These are phyloP conservation scores for Phenoliferia sp. DNA, from an alignment of 1,284 basidiomycete species.

Conservation along the genomic window DNA sequence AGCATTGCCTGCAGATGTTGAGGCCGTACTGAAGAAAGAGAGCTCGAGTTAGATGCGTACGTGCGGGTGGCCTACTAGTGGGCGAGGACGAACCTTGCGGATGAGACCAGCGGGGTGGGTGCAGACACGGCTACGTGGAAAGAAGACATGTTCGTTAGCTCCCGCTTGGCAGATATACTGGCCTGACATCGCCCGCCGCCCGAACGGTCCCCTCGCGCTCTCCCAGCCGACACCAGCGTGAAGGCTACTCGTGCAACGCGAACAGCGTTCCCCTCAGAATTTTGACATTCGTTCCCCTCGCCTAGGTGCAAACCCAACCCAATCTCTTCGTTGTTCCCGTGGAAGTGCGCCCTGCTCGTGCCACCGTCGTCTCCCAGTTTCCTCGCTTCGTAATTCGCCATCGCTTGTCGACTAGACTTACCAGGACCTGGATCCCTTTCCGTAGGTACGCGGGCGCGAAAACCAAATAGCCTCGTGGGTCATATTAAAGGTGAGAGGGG, in stretches of 20 bases:
- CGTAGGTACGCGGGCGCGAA: conserved; percentile 87
- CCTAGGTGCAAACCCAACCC: background rate
- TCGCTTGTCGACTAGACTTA: conserved; percentile 44
- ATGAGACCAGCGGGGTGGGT: conserved; percentile 95
- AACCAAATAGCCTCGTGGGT: conserved; percentile 90
- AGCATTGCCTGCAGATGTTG: conserved; percentile 93
- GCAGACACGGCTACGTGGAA: conserved; percentile 70
- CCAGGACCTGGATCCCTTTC: conserved; percentile 94
- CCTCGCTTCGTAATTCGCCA: too few species aligned
- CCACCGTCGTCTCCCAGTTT: background rate
- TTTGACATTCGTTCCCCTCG: background rate
- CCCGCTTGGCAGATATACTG: too few species aligned
- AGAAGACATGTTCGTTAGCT: background rate
- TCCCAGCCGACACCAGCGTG: too few species aligned
- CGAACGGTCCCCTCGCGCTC: too few species aligned
- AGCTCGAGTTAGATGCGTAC: background rate
- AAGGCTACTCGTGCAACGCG: too few species aligned
- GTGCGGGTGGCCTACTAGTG: background rate
- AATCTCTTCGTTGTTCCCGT: background rate
- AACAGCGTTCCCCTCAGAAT: background rate
- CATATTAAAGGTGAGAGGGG: conserved; percentile 53
- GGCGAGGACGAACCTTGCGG: conserved; percentile 44
- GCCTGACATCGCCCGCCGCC: too few species aligned
- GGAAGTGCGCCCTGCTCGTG: background rate
- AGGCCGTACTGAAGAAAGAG: conserved; percentile 70